phyloP scores from a whole-genome alignment of 148 eudicot genomes.

The Persicaria tinctoria region DNA sequence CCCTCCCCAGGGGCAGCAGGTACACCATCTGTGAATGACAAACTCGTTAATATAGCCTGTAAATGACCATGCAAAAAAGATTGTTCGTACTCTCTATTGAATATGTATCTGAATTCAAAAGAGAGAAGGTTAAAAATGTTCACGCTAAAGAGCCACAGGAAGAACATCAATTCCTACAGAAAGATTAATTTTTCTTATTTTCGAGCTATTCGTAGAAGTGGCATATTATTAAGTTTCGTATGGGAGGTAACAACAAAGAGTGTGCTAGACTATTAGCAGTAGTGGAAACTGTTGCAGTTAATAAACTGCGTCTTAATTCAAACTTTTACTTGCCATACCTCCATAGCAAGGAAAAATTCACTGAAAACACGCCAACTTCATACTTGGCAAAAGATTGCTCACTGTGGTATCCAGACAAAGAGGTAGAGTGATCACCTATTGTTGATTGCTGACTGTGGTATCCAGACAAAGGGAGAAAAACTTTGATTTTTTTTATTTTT shows the following conservation, averaged over 20 bases:
- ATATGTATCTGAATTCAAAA: neutral
- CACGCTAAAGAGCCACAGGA: no score
- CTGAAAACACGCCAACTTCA: neutral
- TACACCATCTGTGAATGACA: neutral
- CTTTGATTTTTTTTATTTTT: neutral
- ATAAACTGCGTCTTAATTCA: no score
- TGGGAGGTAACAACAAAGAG: neutral
- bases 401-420: neutral
- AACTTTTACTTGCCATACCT: no score
- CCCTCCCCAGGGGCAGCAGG: neutral
- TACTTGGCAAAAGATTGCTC: neutral
- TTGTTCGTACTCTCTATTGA: neutral
- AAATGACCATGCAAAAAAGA: neutral
- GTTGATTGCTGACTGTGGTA: neutral
- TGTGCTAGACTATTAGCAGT: neutral
- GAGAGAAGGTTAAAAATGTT: neutral
- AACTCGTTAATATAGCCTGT: neutral
- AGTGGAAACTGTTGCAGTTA: neutral
- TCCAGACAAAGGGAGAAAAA: no score
- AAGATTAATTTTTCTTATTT: no score
- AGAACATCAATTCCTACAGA: no score
- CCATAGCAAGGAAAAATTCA: no score
- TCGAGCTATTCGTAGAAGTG: no score
- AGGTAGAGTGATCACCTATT: neutral
- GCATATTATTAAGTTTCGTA: no score